phyloP scores from a whole-genome alignment of 805 yeast genomes.

The Candida sonorensis region DNA sequence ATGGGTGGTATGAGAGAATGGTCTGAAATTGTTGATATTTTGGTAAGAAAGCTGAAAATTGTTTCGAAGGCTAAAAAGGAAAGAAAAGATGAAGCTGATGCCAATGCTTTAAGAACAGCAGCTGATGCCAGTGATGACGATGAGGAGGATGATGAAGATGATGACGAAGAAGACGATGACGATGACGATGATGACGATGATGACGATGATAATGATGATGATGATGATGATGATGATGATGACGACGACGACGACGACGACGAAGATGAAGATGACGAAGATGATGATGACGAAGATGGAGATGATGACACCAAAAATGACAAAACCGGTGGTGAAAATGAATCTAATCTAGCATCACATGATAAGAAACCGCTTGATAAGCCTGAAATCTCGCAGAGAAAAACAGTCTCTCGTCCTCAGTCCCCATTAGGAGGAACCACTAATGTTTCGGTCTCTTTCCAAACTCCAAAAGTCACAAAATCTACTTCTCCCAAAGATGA shows the following conservation, averaged over 20 bases:
- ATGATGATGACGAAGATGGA: conserved; percentile 3
- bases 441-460: too few relatives aligned
- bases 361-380: too few relatives aligned
- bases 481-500: not conserved
- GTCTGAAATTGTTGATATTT: conserved; percentile 84
- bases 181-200: conserved; percentile 35
- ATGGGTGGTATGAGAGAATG: conserved; percentile 99
- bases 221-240: conserved; percentile 33
- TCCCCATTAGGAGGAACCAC: too few relatives aligned
- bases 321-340: conserved; percentile 15
- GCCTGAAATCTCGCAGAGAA: too few relatives aligned
- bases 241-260: conserved; percentile 33
- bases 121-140: conserved; percentile 35
- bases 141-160: conserved; percentile 40
- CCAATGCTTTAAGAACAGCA: conserved; percentile 44
- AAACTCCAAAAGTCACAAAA: conserved; percentile 2
- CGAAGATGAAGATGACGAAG: conserved; percentile 15
- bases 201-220: conserved; percentile 33
- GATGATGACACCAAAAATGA: conserved; percentile 9
- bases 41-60: conserved; percentile 65
- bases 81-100: conserved; percentile 33
- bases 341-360: too few relatives aligned
- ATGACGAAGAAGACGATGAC: conserved; percentile 40
- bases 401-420: too few relatives aligned
- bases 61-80: conserved; percentile 49